Conservation (phyloP, 805 yeast species). For the Candida vaughaniae region DNA sequence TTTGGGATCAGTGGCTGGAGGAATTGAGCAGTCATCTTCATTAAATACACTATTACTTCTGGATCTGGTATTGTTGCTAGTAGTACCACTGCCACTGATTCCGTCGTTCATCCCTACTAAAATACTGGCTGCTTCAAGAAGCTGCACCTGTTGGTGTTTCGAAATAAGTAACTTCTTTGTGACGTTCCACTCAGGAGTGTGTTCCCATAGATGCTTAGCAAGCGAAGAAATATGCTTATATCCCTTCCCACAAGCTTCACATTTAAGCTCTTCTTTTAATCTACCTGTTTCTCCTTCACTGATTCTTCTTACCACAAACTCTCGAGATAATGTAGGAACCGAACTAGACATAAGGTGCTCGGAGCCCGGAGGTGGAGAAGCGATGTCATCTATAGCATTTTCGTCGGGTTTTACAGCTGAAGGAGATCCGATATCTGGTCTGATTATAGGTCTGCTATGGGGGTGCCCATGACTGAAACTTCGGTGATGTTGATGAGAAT, state of each 20-base stretch:
- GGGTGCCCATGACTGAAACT: constrained; percentile 7
- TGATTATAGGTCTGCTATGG: not conserved
- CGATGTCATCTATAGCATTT: constrained; percentile 12
- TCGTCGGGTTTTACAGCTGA: no score
- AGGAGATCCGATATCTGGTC: no score
- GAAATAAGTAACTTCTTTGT: constrained; percentile 77
- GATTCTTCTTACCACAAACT: constrained; percentile 78
- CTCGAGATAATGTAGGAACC: constrained; percentile 52
- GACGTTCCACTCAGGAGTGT: constrained; percentile 90
- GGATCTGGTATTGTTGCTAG: not conserved
- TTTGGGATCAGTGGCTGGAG: constrained; percentile 3
- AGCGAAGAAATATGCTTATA: constrained; percentile 85
- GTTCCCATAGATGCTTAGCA: constrained; percentile 91
- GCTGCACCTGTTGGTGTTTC: constrained; percentile 87
- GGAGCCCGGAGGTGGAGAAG: no score
- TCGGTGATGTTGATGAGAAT: constrained; percentile 7
- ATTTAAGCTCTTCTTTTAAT: constrained; percentile 76
- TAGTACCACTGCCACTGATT: no score
- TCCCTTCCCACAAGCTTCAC: constrained; percentile 91
- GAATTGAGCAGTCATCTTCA: constrained; percentile 10
- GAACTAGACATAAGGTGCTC: constrained; percentile 21
- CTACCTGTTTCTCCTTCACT: constrained; percentile 87
- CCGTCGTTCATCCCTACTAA: constrained; percentile 62
- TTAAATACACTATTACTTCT: constrained; percentile 14
- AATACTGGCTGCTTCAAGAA: constrained; percentile 75